Base-by-base conservation (phyloP, 331 rosid species). In the Rhamnella rubrinervis region DNA sequence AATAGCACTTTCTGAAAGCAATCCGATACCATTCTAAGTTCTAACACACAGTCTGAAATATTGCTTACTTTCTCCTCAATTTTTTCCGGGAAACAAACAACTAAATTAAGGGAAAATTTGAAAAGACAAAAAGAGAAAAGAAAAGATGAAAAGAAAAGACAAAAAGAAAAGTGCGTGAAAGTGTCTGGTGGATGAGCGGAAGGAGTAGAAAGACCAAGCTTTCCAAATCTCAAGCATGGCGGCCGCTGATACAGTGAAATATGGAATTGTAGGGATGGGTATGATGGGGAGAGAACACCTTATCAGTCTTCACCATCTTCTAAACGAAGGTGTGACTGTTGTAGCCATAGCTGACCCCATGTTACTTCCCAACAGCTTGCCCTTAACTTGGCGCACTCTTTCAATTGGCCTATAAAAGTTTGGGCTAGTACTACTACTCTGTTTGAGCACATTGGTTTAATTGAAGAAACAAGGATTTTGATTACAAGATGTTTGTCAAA, bases 201-300 rank as follows among this genome's bases (percentile, higher is more conserved):
- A n/a, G n/a, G n/a, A 28, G 49, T 44, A 8, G 14, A 44, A 14
- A 8, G 14, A 11, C 49, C 12, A 44, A 47, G 63, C 63, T n/a
- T 71, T 26, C 21, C 31, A 67, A 63, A 66, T 59, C 18, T 26
- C 28, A 41, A 66, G 28, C n/a, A 86, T 86, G 96, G 88, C 83
- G 6, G 57, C 63, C 20, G 35, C 44, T 4, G 37, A 46, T n/a
- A 63, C 65, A 4, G 83, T 88, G 53, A 90, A 86, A 70, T 93
- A 93, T 37, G 98, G 98, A 75, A 90, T 93, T 67, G 83, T 93
- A 16, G 97, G 98, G 4, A 97, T 86, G 65, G 98, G 98, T 61
- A 93, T 93, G 98, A 93, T 93, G 98, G 98, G 97, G 52, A 81
- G 96, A 50, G 97, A 90, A 77, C 98, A 90, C 84, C 96, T 93